Percentiles rank a stretch among this genome's conserved stretches.
Conservation (phyloP, 106 monocot species). For the Platanthera zijinensis region DNA sequence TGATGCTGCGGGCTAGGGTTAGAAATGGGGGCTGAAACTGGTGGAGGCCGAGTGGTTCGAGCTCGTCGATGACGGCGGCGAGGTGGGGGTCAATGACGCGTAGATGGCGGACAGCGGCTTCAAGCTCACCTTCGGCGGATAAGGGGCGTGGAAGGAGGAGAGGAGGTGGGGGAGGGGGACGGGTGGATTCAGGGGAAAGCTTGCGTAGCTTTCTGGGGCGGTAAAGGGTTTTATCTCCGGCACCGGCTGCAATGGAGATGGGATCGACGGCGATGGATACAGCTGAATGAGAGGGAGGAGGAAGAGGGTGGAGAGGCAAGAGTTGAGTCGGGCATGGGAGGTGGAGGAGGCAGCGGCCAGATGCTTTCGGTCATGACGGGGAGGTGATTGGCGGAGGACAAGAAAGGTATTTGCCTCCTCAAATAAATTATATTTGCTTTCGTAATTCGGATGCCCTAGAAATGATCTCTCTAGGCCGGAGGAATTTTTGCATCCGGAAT, state of each 20-base stretch:
- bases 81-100: constrained; percentile 19
- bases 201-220: constrained; percentile 20
- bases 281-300: not conserved
- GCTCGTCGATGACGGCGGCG: constrained; percentile 32
- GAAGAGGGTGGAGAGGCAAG: not conserved
- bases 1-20: constrained; percentile 62
- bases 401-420: too few relatives aligned
- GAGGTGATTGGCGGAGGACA: too few relatives aligned
- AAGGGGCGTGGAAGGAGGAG: constrained; percentile 16
- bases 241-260: not conserved
- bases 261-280: not conserved
- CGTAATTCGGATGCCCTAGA: too few relatives aligned
- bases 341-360: not conserved
- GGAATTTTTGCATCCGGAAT: too few relatives aligned
- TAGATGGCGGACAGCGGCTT: constrained; percentile 14
- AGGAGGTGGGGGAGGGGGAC: not conserved
- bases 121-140: constrained; percentile 12
- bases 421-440: too few relatives aligned
- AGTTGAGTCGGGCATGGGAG: constrained; percentile 1
- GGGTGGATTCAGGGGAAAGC: constrained; percentile 9
- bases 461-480: too few relatives aligned
- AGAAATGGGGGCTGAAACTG: constrained; percentile 49
- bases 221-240: not conserved
- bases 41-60: constrained; percentile 35
- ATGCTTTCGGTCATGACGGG: not conserved